Percentiles rank a stretch among this genome's conserved stretches.
Conservation (phyloP, 352 stramenopile species). For the Salisapilia sapeloensis region DNA sequence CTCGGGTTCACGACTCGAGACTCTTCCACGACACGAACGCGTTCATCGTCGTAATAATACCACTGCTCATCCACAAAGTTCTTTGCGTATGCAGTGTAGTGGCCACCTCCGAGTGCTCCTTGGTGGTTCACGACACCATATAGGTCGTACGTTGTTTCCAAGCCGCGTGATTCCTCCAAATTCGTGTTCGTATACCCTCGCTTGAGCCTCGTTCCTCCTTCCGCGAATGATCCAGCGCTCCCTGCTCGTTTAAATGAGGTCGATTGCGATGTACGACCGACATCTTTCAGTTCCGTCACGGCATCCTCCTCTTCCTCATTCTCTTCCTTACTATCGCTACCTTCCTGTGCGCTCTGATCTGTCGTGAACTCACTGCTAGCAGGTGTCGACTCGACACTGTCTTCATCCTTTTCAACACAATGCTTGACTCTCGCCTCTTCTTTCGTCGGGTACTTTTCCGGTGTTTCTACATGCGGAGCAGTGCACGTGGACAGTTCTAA, state of each 20-base stretch:
- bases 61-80: slow-evolving; percentile 81
- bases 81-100: slow-evolving; percentile 81
- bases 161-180: slow-evolving; percentile 67
- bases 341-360: too few relatives aligned
- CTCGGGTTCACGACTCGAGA: slow-evolving; percentile 70
- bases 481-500: slow-evolving; percentile 89
- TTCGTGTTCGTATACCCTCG: slow-evolving; percentile 82
- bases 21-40: slow-evolving; percentile 73
- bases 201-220: slow-evolving; percentile 1
- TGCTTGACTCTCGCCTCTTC: neutral
- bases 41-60: slow-evolving; percentile 85
- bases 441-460: slow-evolving; percentile 48
- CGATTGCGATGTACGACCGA: slow-evolving; percentile 7
- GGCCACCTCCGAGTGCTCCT: slow-evolving; percentile 65
- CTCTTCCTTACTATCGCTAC: slow-evolving; percentile 1
- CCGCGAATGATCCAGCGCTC: too few relatives aligned
- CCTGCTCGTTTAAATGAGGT: slow-evolving; percentile 4
- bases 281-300: slow-evolving; percentile 3
- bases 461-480: slow-evolving; percentile 60
- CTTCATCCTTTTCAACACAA: slow-evolving; percentile 21
- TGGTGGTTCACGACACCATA: slow-evolving; percentile 83
- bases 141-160: slow-evolving; percentile 79
- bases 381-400: too few relatives aligned
- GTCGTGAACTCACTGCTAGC: too few relatives aligned
- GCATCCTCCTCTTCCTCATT: slow-evolving; percentile 5